Evolutionary conservation across 805 yeast genomes (phyloP), one percentile per base, ranked within the genome.

Genomic region (Starmerella bombicola): DNA sequence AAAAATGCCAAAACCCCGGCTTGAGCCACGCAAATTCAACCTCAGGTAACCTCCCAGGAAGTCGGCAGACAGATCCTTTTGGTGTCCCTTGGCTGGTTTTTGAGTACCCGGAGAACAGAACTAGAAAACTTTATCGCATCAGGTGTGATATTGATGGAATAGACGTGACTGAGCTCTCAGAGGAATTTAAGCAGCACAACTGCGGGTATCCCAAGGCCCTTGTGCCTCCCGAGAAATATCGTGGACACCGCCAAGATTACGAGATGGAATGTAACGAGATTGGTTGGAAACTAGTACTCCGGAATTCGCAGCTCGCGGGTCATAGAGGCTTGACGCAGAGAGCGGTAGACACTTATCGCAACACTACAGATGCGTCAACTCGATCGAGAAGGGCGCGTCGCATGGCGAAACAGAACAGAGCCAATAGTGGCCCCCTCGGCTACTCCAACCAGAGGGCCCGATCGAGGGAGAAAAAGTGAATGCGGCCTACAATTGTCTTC

Each of bases 281-380:
- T 31, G 74, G 73, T 4, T 69, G 74, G 73, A 58, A 61, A n/a
- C 52, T 70, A 23, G 62, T 67, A 5, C 59, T 55, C 52, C 53
- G 60, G 28, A 70, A 70, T 46, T 67, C 70, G 0, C 58, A 58
- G 18, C 55, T 70, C n/a, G 59, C 66, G 20, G 55, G 55, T 35
- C 64, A 65, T 23, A 58, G 71, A 21, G 74, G 74, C 1, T 52
- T 70, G 13, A 61, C 68, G 13, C 74, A 70, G 48, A 58, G 74
- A 23, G 74, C 74, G 1, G 74, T 70, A 13, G 74, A 69, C 44
- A 58, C 66, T 5, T 70, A 71, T 71, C 59, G 74, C 47, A 70
- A 70, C 51, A 63, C 71, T 4, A 59, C 69, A 46, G 69, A 69
- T 39, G 60, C 61, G 15, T 54, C 58, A 3, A 53, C 61, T 34